Conservation (phyloP, 129 eudicot species). For the Pittosporum tobira region DNA sequence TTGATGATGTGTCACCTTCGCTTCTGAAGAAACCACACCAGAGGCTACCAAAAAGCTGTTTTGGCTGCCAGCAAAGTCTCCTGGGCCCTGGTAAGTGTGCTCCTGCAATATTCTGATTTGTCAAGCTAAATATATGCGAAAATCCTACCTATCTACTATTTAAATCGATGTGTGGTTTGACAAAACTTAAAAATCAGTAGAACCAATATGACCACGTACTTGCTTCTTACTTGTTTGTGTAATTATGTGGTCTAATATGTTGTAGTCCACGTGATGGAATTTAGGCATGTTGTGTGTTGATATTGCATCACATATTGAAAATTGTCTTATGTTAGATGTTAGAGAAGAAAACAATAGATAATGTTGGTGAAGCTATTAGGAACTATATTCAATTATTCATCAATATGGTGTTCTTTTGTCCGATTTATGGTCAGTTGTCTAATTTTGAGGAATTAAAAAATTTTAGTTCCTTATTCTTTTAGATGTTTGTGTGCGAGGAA, state of each 20-base stretch:
- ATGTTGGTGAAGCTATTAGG: neutral
- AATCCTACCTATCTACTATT: neutral
- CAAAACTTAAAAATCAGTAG: neutral
- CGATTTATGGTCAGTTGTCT: too few species aligned
- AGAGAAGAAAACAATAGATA: neutral
- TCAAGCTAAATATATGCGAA: too few species aligned
- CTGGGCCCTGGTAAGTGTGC: conserved; percentile 61
- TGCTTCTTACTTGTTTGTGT: neutral
- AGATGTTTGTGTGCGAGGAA: too few species aligned
- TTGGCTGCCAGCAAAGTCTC: conserved; percentile 85
- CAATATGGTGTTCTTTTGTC: neutral
- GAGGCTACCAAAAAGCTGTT: conserved; percentile 50
- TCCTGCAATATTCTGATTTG: neutral
- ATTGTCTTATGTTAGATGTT: neutral
- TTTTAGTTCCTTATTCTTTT: too few species aligned
- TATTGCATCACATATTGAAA: neutral
- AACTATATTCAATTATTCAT: neutral
- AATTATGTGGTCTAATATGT: neutral
- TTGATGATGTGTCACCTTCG: conserved; percentile 59
- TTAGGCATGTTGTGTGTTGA: neutral
- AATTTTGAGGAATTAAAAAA: too few species aligned
- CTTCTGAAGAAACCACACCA: conserved; percentile 30
- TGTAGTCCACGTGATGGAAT: neutral
- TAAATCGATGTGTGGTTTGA: neutral
- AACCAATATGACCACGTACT: too few species aligned